Evolutionary conservation across 495 filamentous ascomycete genomes (phyloP), one percentile per base, ranked within the genome.

Genomic region (Annulohypoxylon nitens): DNA sequence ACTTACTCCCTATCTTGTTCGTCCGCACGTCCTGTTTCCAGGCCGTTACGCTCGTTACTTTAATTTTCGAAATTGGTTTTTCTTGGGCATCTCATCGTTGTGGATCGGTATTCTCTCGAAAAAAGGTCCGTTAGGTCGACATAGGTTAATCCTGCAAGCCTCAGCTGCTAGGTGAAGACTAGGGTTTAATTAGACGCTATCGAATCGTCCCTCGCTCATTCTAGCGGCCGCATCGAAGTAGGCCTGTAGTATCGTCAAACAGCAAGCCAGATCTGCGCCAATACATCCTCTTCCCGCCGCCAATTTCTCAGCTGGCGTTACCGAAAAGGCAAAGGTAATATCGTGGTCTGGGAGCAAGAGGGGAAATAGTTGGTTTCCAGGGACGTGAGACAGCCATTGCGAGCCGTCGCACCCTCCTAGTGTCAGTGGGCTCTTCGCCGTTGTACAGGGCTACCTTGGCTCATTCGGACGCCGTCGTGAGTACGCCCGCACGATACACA

Each of bases 401-500:
- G 64, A 77, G 57, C 62, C 69, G 73, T 77, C 59, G 73, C 59
- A 76, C 75, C 77, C 75, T 74, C 77, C 69, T 71, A 64, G 73
- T 76, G 64, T 67, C 68, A 67, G 71, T 70, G 77, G 77, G 64
- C 70, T 73, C 59, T 70, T 72, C 59, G 61, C 70, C 57, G 70
- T 75, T 33, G 68, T 76, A 73, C 74, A 73, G 61, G 73, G 77
- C 77, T 78, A 77, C 65, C 39, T 73, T 73, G 67, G 72, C 70
- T 75, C 72, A 74, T 76, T 70, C 77, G 75, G 77, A 79, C 77
- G 68, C 72, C 59, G 64, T 75, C 70, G 75, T 70, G 58, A 68
- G 69, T 74, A 64, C 71, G 66, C 61, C 67, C 64, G 76, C 61
- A 74, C 72, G 59, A 75, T 69, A 64, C 77, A 71, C 66, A 61